Evolutionary conservation across 192 early-diverging fungal species (phyloP).

Genomic region (Podila clonocystis): DNA sequence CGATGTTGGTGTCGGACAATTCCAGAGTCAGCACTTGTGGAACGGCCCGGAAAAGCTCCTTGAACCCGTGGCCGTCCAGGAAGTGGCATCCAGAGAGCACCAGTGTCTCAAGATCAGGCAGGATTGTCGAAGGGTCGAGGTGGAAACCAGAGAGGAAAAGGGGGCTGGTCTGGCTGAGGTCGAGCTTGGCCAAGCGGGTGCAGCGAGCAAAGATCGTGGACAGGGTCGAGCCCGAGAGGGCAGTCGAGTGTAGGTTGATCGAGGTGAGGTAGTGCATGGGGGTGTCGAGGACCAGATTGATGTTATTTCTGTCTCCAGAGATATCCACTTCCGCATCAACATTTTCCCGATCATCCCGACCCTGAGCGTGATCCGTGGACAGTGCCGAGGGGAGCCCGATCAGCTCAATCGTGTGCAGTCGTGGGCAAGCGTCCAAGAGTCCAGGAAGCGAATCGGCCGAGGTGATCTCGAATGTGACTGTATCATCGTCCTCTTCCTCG

Average conservation of each 20-base stretch:
- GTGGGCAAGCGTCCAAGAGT: constrained; percentile 34
- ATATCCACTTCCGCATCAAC: not conserved
- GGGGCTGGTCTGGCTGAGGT: constrained; percentile 18
- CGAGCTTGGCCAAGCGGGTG: constrained; percentile 22
- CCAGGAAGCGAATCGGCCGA: constrained; percentile 16
- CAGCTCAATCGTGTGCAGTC: constrained; percentile 21
- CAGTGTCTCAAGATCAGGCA: constrained; percentile 12
- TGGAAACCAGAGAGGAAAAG: constrained; percentile 29
- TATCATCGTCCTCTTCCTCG: not conserved
- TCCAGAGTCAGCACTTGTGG: constrained; percentile 18
- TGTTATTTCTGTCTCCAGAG: not conserved
- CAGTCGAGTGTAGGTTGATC: constrained; percentile 36
- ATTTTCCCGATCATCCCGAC: not conserved
- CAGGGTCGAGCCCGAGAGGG: constrained; percentile 34
- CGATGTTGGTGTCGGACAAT: constrained; percentile 29
- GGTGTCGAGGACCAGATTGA: not conserved
- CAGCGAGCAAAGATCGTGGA: constrained; percentile 22
- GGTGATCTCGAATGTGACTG: constrained; percentile 13
- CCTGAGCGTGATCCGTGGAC: not conserved
- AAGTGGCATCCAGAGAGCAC: constrained; percentile 27
- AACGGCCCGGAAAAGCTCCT: constrained; percentile 34
- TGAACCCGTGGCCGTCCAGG: constrained; percentile 43
- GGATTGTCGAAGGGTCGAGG: not conserved
- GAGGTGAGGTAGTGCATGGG: constrained; percentile 26
- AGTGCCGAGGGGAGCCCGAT: constrained; percentile 3